Percentiles rank a stretch among this genome's conserved stretches.
Evolutionary conservation across 2,329 filamentous ascomycete genomes (phyloP).

Genomic region (Neoscytalidium dimidiatum): DNA sequence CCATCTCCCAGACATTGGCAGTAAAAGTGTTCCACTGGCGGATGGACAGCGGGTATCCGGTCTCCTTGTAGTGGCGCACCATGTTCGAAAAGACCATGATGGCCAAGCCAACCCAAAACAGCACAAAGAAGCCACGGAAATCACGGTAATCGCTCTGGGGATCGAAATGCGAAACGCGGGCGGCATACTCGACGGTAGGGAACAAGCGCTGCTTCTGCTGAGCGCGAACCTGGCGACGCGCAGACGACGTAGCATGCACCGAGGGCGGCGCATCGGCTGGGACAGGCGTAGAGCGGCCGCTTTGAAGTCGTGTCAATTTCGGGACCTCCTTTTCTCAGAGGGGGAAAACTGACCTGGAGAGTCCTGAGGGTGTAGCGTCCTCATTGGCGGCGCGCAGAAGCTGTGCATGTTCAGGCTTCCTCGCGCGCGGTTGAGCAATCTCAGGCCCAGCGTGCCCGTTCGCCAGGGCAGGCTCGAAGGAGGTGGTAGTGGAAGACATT

Average conservation of each 20-base stretch:
- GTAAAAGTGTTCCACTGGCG: conserved; percentile 88
- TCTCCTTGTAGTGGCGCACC: conserved; percentile 90
- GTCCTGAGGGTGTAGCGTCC: conserved; percentile 34
- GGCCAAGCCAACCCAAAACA: conserved; percentile 96
- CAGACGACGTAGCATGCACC: conserved; percentile 79
- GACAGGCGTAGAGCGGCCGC: conserved; percentile 80
- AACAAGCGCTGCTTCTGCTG: conserved; percentile 83
- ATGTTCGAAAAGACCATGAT: conserved; percentile 98
- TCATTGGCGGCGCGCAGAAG: conserved; percentile 37
- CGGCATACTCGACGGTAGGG: conserved; percentile 87
- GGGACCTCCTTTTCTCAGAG: neutral
- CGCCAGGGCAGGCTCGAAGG: neutral
- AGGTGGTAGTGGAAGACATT: conserved; percentile 14
- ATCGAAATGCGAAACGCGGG: conserved; percentile 93
- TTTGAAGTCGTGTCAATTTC: conserved; percentile 37
- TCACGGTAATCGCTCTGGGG: conserved; percentile 88
- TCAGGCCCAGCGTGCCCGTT: conserved; percentile 29
- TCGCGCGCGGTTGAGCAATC: conserved; percentile 35
- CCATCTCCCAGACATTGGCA: conserved; percentile 85
- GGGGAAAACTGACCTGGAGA: conserved; percentile 34
- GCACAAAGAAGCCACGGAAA: conserved; percentile 95
- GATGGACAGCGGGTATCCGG: conserved; percentile 80
- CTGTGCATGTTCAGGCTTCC: conserved; percentile 37
- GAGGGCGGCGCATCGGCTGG: conserved; percentile 92
- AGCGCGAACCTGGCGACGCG: conserved; percentile 78